phyloP scores from a whole-genome alignment of 352 stramenopile species.

The Phytophthora hibernalis region DNA sequence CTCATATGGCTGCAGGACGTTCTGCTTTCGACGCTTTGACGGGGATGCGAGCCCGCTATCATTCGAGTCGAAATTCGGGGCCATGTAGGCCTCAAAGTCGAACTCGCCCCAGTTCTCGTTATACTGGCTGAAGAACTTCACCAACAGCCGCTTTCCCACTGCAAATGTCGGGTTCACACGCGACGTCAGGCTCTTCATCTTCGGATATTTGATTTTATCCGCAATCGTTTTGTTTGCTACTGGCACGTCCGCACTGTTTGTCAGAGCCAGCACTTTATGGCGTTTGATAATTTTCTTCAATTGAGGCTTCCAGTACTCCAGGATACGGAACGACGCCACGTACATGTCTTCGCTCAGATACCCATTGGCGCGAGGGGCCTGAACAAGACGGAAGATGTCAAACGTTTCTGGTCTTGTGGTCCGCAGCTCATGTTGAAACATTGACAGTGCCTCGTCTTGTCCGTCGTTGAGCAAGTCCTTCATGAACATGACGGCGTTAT shows the following conservation, averaged over 20 bases:
- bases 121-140: slow-evolving; percentile 89
- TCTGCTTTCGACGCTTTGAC: slow-evolving; percentile 56
- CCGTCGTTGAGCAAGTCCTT: slow-evolving; percentile 74
- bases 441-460: slow-evolving; percentile 61
- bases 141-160: slow-evolving; percentile 57
- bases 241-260: slow-evolving; percentile 9
- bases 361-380: slow-evolving; percentile 62
- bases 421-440: slow-evolving; percentile 62
- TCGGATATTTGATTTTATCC: slow-evolving; percentile 44
- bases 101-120: slow-evolving; percentile 88
- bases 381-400: slow-evolving; percentile 71
- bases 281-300: slow-evolving; percentile 67
- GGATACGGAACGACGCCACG: slow-evolving; percentile 59
- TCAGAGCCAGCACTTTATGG: slow-evolving; percentile 42
- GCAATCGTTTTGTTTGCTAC: not conserved
- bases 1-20: slow-evolving; percentile 52
- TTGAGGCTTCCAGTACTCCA: slow-evolving; percentile 65
- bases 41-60: slow-evolving; percentile 14
- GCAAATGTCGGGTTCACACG: slow-evolving; percentile 84
- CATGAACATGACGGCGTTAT: slow-evolving; percentile 79
- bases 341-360: slow-evolving; percentile 75
- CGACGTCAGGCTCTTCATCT: slow-evolving; percentile 71
- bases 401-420: slow-evolving; percentile 58
- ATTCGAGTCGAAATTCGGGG: slow-evolving; percentile 50
- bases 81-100: slow-evolving; percentile 71